Percentiles rank a stretch among this genome's conserved stretches.
Conservation (phyloP, 768 basidiomycete species). For the Panaeolus papilionaceus region DNA sequence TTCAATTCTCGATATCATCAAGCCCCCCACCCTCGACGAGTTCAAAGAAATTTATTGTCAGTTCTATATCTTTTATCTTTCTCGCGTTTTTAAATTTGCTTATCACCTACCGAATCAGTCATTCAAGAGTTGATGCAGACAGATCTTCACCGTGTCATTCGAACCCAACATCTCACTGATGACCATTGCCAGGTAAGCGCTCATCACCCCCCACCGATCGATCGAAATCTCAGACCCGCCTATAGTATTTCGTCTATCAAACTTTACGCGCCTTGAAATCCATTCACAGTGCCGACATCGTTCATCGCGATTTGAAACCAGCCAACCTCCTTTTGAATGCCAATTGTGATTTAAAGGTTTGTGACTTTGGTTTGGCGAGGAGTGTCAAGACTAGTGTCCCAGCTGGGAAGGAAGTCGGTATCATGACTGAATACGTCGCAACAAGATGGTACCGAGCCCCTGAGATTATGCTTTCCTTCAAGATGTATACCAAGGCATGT, state of each 20-base stretch:
- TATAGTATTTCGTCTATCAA: conserved; percentile 82
- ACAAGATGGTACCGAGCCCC: conserved; percentile 94
- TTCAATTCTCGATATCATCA: conserved; percentile 90
- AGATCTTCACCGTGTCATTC: conserved; percentile 89
- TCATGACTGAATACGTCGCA: conserved; percentile 88
- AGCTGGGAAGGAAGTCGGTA: conserved; percentile 65
- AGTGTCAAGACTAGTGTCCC: conserved; percentile 62
- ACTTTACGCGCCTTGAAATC: conserved; percentile 88
- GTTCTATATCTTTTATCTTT: conserved; percentile 27
- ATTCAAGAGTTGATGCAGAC: conserved; percentile 92
- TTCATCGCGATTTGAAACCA: conserved; percentile 82
- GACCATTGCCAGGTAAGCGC: conserved; percentile 79
- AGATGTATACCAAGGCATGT: conserved; percentile 78
- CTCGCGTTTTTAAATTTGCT: conserved; percentile 21
- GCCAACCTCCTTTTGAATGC: conserved; percentile 89
- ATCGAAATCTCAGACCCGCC: conserved; percentile 23
- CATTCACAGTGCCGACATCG: conserved; percentile 85
- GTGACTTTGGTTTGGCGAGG: conserved; percentile 87
- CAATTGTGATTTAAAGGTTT: conserved; percentile 88
- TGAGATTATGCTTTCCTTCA: conserved; percentile 95
- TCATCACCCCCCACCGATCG: conserved; percentile 26
- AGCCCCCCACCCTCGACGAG: conserved; percentile 71
- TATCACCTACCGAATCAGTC: conserved; percentile 44
- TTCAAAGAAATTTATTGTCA: conserved; percentile 91
- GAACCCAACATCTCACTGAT: conserved; percentile 88